Base-by-base conservation (phyloP, 176 grass and related monocot genomes). In the Carex cristatella region DNA sequence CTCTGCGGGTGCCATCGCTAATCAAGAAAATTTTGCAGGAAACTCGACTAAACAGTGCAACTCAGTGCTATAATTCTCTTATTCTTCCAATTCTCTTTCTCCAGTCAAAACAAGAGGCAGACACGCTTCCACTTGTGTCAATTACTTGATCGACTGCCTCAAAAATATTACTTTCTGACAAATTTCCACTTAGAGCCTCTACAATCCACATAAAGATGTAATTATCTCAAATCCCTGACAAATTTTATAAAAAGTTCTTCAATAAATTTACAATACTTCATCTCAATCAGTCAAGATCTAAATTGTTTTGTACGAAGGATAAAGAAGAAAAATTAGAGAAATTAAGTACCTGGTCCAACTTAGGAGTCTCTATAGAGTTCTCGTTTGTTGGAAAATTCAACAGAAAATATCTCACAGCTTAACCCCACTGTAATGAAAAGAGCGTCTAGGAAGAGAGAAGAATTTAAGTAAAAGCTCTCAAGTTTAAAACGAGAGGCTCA, bases 171-270 rank as follows among this genome's bases (percentile, higher is more conserved):
- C 69, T 69, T 55, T 33, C 59, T 2, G 7, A 7, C 23, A 23
- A 69, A 53, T 83, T 56, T 33, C 63, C 64, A 18, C 23, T 83
- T 3, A 69, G 40, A 67, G 11, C 61, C 42, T 69, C 23, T 19
- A 55, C 61, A 35, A 83, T 69, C 81, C 42, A 64, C 81, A 83
- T 83, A 83, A 83, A 83, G 81, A 68, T 18, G 81, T 69, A 55
- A 28, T 16, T 16, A 69, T 42, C 28, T 33, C 46, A 67, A 83
- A 83, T 32, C n/a, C 44, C 61, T 65, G 46, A 23, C 57, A 79
- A 37, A 79, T 15, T 16, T 46, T 18, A 10, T 51, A 10, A 58
- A 58, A 79, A 56, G 0, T 13, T 33, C 12, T 58, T 57, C 53
- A 79, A 79, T 33, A 18, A 57, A 78, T 16, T 79, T 16, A 28